Conservation (phyloP, 257 asterid species). For the Coffea eugenioides region DNA sequence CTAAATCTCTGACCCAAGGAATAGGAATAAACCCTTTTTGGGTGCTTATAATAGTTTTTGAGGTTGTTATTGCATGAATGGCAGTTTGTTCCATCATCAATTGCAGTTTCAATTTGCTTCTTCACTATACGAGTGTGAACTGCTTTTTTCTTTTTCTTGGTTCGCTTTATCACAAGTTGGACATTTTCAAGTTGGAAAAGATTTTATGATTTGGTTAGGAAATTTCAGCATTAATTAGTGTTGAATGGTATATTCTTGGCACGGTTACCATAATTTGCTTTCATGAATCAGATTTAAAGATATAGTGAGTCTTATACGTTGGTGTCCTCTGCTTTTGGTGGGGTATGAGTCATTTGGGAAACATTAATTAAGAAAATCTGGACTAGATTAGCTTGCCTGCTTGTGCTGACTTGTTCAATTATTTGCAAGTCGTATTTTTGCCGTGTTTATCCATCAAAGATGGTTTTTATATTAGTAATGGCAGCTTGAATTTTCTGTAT, state of each 20-base stretch:
- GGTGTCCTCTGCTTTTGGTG: neutral
- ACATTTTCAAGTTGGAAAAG: no score
- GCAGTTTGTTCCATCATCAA: neutral
- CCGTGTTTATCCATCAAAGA: neutral
- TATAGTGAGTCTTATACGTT: neutral
- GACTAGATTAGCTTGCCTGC: neutral
- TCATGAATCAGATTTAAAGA: no score
- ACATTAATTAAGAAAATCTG: neutral
- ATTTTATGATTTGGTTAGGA: neutral
- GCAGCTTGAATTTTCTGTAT: no score
- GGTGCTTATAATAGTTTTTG: neutral
- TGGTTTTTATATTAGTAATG: neutral
- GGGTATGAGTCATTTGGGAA: neutral
- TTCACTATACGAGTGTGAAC: neutral
- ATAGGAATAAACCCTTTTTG: no score
- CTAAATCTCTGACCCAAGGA: no score
- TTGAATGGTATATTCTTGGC: no score
- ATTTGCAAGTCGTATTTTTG: neutral
- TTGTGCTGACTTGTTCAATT: neutral
- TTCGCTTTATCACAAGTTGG: no score
- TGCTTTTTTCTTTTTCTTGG: no score
- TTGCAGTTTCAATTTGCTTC: neutral
- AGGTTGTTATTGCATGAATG: neutral
- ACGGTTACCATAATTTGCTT: no score
- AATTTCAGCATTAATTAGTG: no score